Conservation (phyloP, 306 rosid genomes). For the Cicer judaicum region DNA sequence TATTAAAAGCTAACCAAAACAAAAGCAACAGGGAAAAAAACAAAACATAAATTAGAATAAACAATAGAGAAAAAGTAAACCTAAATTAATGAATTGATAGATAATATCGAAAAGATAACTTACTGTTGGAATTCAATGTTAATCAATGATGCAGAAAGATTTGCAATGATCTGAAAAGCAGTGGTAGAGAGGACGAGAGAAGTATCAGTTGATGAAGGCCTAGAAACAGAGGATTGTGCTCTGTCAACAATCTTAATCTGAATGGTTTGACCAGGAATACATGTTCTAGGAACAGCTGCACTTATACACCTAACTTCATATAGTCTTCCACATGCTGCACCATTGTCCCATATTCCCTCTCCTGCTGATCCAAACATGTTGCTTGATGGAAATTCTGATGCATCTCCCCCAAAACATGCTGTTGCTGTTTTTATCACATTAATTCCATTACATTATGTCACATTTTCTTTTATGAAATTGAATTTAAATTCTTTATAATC, state of each 20-base stretch:
- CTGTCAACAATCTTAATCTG: conserved; percentile 75
- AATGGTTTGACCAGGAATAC: conserved; percentile 60
- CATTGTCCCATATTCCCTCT: conserved; percentile 90
- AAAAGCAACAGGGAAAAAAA: conserved; percentile 26
- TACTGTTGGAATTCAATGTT: conserved; percentile 74
- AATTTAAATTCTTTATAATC: too few species aligned
- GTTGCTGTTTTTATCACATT: conserved; percentile 54
- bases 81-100: not conserved
- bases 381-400: conserved; percentile 58
- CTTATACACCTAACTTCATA: conserved; percentile 78
- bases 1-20: conserved; percentile 31
- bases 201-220: conserved; percentile 46
- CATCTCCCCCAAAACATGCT: conserved; percentile 55
- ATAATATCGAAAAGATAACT: conserved; percentile 6
- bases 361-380: conserved; percentile 78
- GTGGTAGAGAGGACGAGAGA: conserved; percentile 65
- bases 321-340: conserved; percentile 82
- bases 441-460: too few species aligned
- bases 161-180: conserved; percentile 67
- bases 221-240: conserved; percentile 52
- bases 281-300: conserved; percentile 51
- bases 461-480: too few species aligned
- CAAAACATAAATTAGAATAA: not conserved
- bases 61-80: not conserved
- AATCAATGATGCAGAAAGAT: conserved; percentile 49